Base-by-base conservation (phyloP, 371 early-diverging fungal genomes). In the Mortierella sp. region DNA sequence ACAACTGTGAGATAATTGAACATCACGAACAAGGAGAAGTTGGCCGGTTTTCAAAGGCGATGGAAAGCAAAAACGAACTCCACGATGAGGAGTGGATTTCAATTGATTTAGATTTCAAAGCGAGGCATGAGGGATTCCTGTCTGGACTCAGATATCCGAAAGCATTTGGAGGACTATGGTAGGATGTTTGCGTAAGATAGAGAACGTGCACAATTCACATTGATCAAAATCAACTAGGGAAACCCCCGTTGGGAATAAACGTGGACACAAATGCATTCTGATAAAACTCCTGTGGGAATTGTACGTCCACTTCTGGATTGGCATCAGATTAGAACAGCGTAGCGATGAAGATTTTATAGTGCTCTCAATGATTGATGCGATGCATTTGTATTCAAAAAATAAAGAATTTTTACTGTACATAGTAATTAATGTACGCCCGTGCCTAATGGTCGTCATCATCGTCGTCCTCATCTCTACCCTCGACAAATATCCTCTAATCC, bases 401-500 rank as follows among this genome's bases (percentile, higher is more conserved):
- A n/a, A 19, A 8, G 17, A 39, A 17, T 19, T 44, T 44, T 44
- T 44, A 44, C 44, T 44, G 44, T 44, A 44, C 44, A 44, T n/a
- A 44, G 19, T 44, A 19, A 44, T 19, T 8, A 44, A 19, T 8
- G 21, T 21, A 17, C 14, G 5, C 17, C 5, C 39, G 39, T 39
- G 12, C 24, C 37, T 21, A 28, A 2, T 48, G 43, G 7, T 19
- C 41, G 21, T 54, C 56, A 39, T 44, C 56, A 19, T 5, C 39
- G 5, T 44, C 30, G 37, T 34, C 30, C 41, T 42, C 48, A 17
- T 34, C 31, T 34, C 15, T 14, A 19, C 5, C 15, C 50, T 42
- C 24, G 17, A 5, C 32, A 53, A 15, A 4, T 21, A 50, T 26
- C 37, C 37, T 34, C 50, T 90, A 86, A 46, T 90, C 84, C 70